A percentile compares a stretch with the other conserved stretches of the same genome.
These are phyloP conservation scores for Mycena maculata DNA, from an alignment of 768 basidiomycete genomes.

Conservation along the genomic window DNA sequence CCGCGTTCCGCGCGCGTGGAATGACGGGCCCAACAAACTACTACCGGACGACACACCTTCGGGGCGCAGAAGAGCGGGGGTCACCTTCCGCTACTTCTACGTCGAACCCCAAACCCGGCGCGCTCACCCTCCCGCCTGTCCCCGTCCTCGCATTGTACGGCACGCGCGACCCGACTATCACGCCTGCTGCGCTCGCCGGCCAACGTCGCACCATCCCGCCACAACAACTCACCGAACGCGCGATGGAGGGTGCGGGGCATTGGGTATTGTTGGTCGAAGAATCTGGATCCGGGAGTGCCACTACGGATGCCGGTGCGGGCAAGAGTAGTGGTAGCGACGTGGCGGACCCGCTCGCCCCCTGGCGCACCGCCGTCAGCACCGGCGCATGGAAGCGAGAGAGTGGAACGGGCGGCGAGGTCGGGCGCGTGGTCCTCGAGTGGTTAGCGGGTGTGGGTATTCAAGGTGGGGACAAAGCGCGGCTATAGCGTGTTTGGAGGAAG, in stretches of 20 bases:
- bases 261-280: conserved; percentile 75
- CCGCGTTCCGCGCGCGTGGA: conserved; percentile 55
- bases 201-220: conserved; percentile 60
- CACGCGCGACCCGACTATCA: conserved; percentile 63
- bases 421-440: conserved; percentile 23
- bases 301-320: background rate
- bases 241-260: conserved; percentile 68
- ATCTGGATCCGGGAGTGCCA: background rate
- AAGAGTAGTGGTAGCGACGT: background rate
- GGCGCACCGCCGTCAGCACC: conserved; percentile 9
- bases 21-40: conserved; percentile 84
- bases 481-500: too few relatives aligned
- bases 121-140: conserved; percentile 55
- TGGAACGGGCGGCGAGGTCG: conserved; percentile 24
- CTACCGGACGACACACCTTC: conserved; percentile 70
- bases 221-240: conserved; percentile 57
- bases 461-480: background rate
- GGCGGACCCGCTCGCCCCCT: conserved; percentile 19
- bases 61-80: conserved; percentile 71
- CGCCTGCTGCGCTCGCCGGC: conserved; percentile 53
- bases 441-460: background rate
- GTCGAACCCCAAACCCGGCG: conserved; percentile 3
- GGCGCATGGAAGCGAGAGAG: conserved; percentile 27
- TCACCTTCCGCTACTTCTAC: background rate
- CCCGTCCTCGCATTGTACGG: conserved; percentile 75